A percentile compares a stretch with the other conserved stretches of the same genome.
Conservation (phyloP, 179 eudicot species). For the Vitellaria paradoxa region DNA sequence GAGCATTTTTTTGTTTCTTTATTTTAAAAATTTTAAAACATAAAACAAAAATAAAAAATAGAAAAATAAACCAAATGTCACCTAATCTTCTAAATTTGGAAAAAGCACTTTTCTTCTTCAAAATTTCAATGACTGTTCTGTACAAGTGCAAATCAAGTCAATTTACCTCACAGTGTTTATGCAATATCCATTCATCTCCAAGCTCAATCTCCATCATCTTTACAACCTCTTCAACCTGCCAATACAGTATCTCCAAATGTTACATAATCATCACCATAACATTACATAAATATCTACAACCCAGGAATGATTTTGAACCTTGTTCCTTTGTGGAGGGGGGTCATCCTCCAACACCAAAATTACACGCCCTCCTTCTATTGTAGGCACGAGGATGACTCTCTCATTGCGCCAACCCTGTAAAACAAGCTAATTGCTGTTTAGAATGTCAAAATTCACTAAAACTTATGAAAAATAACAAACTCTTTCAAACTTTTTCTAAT, state of each 20-base stretch:
- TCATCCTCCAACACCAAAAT: constrained; percentile 60
- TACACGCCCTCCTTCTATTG: constrained; percentile 49
- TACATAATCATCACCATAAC: not conserved
- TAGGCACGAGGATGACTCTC: constrained; percentile 38
- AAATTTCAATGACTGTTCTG: not conserved
- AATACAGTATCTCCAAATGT: constrained; percentile 11
- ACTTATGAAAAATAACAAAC: no score
- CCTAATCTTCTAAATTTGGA: not conserved
- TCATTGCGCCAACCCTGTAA: constrained; percentile 81
- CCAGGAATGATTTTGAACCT: constrained; percentile 41
- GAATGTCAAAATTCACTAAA: no score
- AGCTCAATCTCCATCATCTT: constrained; percentile 91
- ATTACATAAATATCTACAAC: not conserved
- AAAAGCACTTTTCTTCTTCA: not conserved
- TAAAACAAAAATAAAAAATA: no score
- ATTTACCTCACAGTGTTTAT: constrained; percentile 65
- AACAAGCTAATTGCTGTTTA: constrained; percentile 7
- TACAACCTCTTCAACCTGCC: constrained; percentile 77
- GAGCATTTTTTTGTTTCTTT: no score
- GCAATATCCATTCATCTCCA: constrained; percentile 84
- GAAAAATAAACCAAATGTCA: no score
- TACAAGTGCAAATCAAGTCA: constrained; percentile 2
- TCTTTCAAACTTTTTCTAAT: no score
- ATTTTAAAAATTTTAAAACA: no score
- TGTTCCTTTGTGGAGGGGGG: constrained; percentile 63